Conservation (phyloP, 352 stramenopile genomes). For the Globisporangium radiosum region DNA sequence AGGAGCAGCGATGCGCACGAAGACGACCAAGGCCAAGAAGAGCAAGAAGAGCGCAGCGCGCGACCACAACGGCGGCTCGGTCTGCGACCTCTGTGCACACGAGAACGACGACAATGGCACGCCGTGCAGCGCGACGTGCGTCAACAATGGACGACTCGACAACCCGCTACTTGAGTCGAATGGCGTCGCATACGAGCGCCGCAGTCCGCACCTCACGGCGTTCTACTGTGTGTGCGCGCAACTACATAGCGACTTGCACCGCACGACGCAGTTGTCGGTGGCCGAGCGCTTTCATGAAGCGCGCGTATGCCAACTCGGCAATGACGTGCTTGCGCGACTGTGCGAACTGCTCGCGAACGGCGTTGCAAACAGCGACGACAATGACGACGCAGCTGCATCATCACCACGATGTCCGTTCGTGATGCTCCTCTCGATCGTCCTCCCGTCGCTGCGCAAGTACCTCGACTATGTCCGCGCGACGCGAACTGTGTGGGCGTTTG, state of each 20-base stretch:
- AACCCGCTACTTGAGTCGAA: slow-evolving; percentile 13
- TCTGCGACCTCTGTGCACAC: slow-evolving; percentile 11
- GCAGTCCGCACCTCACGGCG: slow-evolving; percentile 14
- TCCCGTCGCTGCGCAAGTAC: slow-evolving; percentile 52
- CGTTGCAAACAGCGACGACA: background rate
- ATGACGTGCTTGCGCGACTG: slow-evolving; percentile 19
- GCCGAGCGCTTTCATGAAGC: slow-evolving; percentile 29
- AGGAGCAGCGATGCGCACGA: background rate
- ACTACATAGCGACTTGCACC: slow-evolving; percentile 42
- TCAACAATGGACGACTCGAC: slow-evolving; percentile 3
- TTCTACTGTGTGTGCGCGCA: slow-evolving; percentile 34
- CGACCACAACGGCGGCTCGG: slow-evolving; percentile 4
- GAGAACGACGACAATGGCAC: slow-evolving; percentile 3
- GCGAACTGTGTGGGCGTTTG: slow-evolving; percentile 27
- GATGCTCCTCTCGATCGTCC: slow-evolving; percentile 54
- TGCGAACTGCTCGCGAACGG: slow-evolving; percentile 13
- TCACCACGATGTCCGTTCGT: slow-evolving; percentile 35
- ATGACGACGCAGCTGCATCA: background rate
- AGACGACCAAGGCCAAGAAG: slow-evolving; percentile 11
- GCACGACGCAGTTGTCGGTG: slow-evolving; percentile 8
- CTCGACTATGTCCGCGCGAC: slow-evolving; percentile 38
- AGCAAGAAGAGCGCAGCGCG: background rate
- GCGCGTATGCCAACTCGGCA: slow-evolving; percentile 18
- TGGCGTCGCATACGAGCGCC: slow-evolving; percentile 9
- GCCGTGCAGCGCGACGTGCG: slow-evolving; percentile 7